Evolutionary conservation across 371 early-diverging fungal genomes (phyloP), one percentile per base, ranked within the genome.

Genomic region (Paraphysoderma sedebokerense): DNA sequence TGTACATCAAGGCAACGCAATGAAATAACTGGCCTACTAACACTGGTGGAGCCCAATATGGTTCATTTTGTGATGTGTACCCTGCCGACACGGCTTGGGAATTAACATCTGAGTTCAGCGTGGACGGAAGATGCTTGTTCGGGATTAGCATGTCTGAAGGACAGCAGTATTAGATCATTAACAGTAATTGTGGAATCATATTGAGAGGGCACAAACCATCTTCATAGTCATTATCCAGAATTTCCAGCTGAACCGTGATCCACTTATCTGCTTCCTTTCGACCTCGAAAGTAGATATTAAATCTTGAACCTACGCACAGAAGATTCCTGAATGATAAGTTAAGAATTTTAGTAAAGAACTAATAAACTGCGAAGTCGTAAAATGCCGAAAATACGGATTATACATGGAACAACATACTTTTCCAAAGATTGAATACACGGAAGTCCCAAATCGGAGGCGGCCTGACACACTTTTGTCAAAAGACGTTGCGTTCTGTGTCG

Each of bases 221-320:
- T 28, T 61, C 58, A 47, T 63, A 68, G 39, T 70, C 65, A 47
- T 73, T 68, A 45, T 73, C 69, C 12, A 67, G 37, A 7, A 74
- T 62, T 50, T 70, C 67, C 20, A 74, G 48, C 38, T 70, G 67
- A 13, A 70, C 58, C 17, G 68, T 57, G 9, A 51, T 61, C 72
- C 72, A 74, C 39, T 58, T 56, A 5, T 35, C 17, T 17, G 19
- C 52, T 2, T 36, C n/a, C 11, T 38, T 19, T 9, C 24, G 31
- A 24, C 5, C 20, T 9, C 38, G 38, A 37, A 24, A 19, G 3
- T 7, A 19, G 38, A 39, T 28, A 13, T 15, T 15, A 13, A 5
- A 2, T 23, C 13, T 39, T n/a, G n/a, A n/a, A n/a, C n/a, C n/a
- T n/a, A n/a, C n/a, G n/a, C n/a, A n/a, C n/a, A n/a, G n/a, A n/a